These are phyloP conservation scores for Leishmania gerbilli DNA, from an alignment of 208 protist species.

Conservation along the genomic window DNA sequence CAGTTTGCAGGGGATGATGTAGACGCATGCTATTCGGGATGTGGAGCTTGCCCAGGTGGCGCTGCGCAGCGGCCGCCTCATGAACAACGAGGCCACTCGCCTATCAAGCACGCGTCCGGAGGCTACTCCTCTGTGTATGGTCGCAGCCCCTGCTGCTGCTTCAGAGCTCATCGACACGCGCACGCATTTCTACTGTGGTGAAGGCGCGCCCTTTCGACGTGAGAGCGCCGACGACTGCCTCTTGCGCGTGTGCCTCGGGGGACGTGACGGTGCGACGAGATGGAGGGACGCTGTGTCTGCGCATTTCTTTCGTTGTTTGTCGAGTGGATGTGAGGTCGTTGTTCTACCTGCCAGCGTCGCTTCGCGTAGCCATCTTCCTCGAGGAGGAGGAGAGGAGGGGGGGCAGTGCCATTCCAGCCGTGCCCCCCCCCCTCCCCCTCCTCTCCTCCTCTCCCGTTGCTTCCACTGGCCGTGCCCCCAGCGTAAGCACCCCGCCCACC, in stretches of 20 bases:
- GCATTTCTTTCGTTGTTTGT: not conserved
- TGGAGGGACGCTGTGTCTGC: not conserved
- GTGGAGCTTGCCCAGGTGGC: not conserved
- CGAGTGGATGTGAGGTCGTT: not conserved
- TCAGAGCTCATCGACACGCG: not conserved
- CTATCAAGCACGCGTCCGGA: not conserved
- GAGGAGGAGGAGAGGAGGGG: not conserved
- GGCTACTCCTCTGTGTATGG: not conserved
- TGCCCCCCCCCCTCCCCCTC: no score
- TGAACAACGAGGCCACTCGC: not conserved
- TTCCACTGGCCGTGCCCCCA: not conserved
- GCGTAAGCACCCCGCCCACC: not conserved
- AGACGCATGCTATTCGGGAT: not conserved
- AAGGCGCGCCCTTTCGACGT: not conserved
- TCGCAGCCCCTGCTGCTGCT: not conserved
- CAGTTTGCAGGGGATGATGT: not conserved
- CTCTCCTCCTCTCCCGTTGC: not conserved
- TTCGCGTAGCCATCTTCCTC: not conserved
- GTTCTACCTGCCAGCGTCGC: not conserved
- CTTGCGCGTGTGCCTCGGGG: no score
- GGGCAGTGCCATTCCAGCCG: not conserved
- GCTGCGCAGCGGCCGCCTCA: not conserved
- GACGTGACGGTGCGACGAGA: not conserved
- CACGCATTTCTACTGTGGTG: not conserved
- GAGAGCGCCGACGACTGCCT: no score